These are phyloP conservation scores for Talaromyces rugulosus DNA, from an alignment of 2,329 filamentous ascomycete species.

Conservation along the genomic window DNA sequence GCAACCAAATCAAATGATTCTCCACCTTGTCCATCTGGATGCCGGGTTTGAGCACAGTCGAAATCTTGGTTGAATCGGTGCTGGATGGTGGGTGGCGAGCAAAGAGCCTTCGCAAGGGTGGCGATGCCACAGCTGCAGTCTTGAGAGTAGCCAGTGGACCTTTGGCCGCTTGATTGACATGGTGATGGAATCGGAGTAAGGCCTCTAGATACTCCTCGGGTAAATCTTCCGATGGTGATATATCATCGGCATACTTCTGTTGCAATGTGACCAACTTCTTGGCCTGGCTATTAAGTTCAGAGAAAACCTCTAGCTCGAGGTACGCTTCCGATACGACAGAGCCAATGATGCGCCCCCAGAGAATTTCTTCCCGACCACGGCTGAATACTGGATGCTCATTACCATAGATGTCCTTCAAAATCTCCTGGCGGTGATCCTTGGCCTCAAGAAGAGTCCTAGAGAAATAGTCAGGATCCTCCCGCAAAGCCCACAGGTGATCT, in stretches of 20 bases:
- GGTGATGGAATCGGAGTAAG: not conserved
- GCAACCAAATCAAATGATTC: not conserved
- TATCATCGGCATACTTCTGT: not conserved
- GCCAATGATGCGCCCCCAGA: not conserved
- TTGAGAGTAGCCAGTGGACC: not conserved
- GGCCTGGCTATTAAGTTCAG: not conserved
- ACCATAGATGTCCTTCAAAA: not conserved
- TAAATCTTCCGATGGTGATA: not conserved
- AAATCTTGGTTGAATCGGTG: no score
- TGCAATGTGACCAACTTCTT: not conserved
- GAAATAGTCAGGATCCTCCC: constrained; percentile 59
- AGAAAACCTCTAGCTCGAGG: not conserved
- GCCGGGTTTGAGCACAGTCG: not conserved
- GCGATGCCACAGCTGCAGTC: not conserved
- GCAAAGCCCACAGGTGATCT: constrained; percentile 53
- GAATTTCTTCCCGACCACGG: not conserved
- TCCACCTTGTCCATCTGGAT: not conserved
- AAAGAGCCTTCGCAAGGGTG: not conserved
- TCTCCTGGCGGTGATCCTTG: not conserved
- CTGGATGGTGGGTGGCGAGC: not conserved
- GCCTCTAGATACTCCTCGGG: not conserved
- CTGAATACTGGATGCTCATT: not conserved
- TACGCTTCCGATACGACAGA: not conserved
- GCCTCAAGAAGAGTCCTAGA: constrained; percentile 37
- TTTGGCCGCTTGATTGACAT: not conserved